Conservation (phyloP, 306 rosid genomes). For the Prinsepia uniflora region DNA sequence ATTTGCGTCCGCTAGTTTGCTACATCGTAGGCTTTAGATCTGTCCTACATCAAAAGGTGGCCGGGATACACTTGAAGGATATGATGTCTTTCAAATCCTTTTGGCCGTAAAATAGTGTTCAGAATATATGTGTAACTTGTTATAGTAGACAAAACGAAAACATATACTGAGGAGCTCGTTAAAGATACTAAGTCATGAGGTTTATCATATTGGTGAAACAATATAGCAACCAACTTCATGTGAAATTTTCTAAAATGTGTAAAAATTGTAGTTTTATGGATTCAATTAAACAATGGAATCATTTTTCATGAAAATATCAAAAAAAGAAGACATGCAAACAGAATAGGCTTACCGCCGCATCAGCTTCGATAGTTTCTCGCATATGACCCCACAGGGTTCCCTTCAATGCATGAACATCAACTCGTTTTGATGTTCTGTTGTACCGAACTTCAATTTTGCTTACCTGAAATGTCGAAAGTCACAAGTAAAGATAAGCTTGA, state of each 20-base stretch:
- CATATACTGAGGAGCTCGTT: background rate
- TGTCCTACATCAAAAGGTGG: too few species aligned
- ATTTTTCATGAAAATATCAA: background rate
- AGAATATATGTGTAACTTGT: background rate
- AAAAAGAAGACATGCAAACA: background rate
- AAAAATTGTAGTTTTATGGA: background rate
- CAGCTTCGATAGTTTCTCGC: slow-evolving; percentile 12
- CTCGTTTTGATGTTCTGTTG: slow-evolving; percentile 25
- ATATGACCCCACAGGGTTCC: slow-evolving; percentile 24
- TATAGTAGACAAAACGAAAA: background rate
- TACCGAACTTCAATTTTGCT: slow-evolving; percentile 23
- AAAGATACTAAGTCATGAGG: background rate
- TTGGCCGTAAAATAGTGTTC: background rate
- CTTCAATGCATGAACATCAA: slow-evolving; percentile 27
- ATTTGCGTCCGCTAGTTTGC: too few species aligned
- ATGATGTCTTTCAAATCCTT: slow-evolving; percentile 13
- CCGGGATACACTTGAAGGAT: slow-evolving; percentile 21
- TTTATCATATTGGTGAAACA: background rate
- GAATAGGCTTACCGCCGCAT: slow-evolving; percentile 11
- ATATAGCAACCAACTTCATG: background rate
- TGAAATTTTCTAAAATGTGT: background rate
- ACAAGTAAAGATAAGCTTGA: background rate
- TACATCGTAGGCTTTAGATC: too few species aligned
- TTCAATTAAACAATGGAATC: background rate
- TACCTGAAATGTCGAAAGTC: slow-evolving; percentile 18